Percentiles rank a stretch among this genome's conserved stretches.
These are phyloP conservation scores for Saccharomyces hybrid DNA, from an alignment of 1,139 yeast species.

Conservation along the genomic window DNA sequence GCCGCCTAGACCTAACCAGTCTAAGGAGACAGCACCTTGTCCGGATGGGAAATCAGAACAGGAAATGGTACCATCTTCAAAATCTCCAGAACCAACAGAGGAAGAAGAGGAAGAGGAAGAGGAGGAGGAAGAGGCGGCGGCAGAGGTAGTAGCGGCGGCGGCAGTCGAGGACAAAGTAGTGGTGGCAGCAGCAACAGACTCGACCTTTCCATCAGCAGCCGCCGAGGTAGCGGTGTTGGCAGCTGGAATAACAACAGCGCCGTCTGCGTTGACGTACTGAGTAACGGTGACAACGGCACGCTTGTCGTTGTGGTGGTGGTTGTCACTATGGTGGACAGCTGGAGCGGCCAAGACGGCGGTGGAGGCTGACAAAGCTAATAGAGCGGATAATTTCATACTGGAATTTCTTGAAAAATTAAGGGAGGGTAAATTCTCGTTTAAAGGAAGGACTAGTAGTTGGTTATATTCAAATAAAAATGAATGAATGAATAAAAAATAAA, in stretches of 20 bases:
- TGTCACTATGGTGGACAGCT: conserved; percentile 44
- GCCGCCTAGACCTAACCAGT: conserved; percentile 80
- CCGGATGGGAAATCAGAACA: conserved; percentile 83
- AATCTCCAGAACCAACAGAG: conserved; percentile 37
- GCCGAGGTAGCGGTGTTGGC: conserved; percentile 19
- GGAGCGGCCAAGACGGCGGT: conserved; percentile 24
- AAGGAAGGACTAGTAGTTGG: conserved; percentile 4
- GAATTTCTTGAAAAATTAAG: not conserved
- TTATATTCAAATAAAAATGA: conserved; percentile 1
- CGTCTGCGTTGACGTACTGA: conserved; percentile 40
- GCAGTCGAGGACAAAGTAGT: conserved; percentile 15
- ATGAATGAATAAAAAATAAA: conserved; percentile 4
- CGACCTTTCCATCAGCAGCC: conserved; percentile 22
- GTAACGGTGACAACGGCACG: conserved; percentile 47
- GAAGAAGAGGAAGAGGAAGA: conserved; percentile 8
- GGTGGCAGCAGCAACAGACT: conserved; percentile 19
- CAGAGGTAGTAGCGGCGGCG: conserved; percentile 11
- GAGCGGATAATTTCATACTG: conserved; percentile 19
- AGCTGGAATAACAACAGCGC: conserved; percentile 16
- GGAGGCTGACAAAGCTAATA: conserved; percentile 18
- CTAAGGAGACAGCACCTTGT: conserved; percentile 79
- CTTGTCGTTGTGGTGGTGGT: conserved; percentile 46
- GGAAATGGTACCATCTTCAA: conserved; percentile 69
- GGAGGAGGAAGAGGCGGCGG: conserved; percentile 6
- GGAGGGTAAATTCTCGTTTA: not conserved